Evolutionary conservation across 1,139 yeast species (phyloP).

Genomic region (Saccharomyces hybrid): DNA sequence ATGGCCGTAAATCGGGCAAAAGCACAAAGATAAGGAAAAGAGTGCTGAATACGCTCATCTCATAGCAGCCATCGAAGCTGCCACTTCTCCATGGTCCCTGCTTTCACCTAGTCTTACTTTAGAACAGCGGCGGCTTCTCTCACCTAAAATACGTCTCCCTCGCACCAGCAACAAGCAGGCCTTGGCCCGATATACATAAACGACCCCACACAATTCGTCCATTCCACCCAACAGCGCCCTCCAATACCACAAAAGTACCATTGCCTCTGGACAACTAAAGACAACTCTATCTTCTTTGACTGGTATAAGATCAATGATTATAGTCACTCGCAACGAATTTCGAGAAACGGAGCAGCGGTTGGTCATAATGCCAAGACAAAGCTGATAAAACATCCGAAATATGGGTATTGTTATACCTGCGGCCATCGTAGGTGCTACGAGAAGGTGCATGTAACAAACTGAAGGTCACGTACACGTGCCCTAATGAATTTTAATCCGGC

Average conservation of each 20-base stretch:
- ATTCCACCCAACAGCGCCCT: background rate
- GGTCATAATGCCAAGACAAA: slow-evolving; percentile 1
- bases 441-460: background rate
- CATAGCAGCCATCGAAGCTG: background rate
- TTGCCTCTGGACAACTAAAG: background rate
- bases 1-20: background rate
- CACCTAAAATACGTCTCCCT: background rate
- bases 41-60: background rate
- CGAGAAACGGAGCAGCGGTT: background rate
- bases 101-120: background rate
- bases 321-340: background rate
- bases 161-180: background rate
- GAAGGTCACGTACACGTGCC: background rate
- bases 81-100: background rate
- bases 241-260: background rate
- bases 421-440: background rate
- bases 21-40: background rate
- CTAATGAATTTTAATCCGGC: background rate
- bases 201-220: background rate
- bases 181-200: background rate
- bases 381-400: background rate
- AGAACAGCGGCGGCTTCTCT: background rate
- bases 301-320: background rate
- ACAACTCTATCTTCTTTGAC: background rate
- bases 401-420: background rate